A percentile compares a stretch with the other conserved stretches of the same genome.
Conservation (phyloP, 805 yeast species). For the Kluyveromyces nonfermentans region DNA sequence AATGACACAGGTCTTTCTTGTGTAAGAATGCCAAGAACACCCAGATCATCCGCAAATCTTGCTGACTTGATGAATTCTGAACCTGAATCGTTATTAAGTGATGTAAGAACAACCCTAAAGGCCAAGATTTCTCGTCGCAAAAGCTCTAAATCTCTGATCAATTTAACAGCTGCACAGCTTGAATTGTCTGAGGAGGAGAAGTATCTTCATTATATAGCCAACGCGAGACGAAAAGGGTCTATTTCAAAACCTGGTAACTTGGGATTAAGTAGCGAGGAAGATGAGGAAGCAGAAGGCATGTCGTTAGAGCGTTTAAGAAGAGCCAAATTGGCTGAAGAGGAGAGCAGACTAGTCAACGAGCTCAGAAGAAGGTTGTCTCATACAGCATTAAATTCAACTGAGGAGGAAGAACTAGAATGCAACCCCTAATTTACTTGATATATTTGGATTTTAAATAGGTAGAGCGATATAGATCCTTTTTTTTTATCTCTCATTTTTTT, state of each 20-base stretch:
- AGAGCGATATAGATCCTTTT: no score
- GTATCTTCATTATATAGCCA: constrained; percentile 18
- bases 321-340: constrained; percentile 1
- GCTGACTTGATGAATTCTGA: constrained; percentile 8
- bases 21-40: constrained; percentile 23
- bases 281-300: constrained; percentile 2
- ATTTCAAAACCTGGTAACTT: neutral
- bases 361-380: constrained; percentile 1
- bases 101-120: constrained; percentile 25
- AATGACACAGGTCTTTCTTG: constrained; percentile 75
- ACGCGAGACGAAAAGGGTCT: neutral
- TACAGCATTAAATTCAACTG: neutral
- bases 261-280: constrained; percentile 1
- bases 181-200: constrained; percentile 59
- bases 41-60: constrained; percentile 16
- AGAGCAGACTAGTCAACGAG: constrained; percentile 1
- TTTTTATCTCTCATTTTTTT: no score
- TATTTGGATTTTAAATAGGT: no score
- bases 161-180: constrained; percentile 55
- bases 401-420: constrained; percentile 5
- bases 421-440: neutral
- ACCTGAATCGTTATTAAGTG: constrained; percentile 4
- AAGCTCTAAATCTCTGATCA: constrained; percentile 65
- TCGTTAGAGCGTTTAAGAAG: neutral
- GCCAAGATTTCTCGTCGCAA: constrained; percentile 53